Evolutionary conservation across 768 basidiomycete species (phyloP), one percentile per base, ranked within the genome.

Genomic region (Tricholoma hemisulphureum): DNA sequence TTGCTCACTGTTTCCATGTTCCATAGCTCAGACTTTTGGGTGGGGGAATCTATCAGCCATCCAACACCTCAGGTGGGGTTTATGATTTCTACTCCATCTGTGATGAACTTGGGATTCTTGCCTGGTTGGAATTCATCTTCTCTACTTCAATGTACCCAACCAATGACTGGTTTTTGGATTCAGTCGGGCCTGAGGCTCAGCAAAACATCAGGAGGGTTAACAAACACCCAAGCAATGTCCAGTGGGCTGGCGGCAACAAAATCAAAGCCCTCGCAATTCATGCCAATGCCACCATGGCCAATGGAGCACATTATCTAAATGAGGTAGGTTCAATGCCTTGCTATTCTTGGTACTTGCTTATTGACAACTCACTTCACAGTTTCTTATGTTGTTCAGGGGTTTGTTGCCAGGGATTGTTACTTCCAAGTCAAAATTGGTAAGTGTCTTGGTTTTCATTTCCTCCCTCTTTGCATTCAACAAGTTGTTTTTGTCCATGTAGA

Each of bases 211-310:
- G 83, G n/a, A 70, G 84, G 18, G 64, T 83, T 21, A 85, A 84
- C 59, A 71, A 73, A 24, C 83, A 85, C 55, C 82, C 83, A 2
- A 84, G 82, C 66, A 80, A 78, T 61, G 80, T 70, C 3, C 83
- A 84, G 55, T 85, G 84, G 83, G 83, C 83, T 10, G 83, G 81
- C 8, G 82, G 83, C 14, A 85, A 85, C 67, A 82, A 84, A 65
- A 83, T 84, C 43, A 83, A 84, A 63, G 81, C 77, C 0, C 83
- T 84, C 41, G 79, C 79, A 5, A 72, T 74, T 35, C 50, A 28
- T 9, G 74, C 74, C 7, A 76, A 75, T 58, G 55, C 61, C 11
- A 70, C 66, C 1, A 58, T 75, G 14, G 60, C 71, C 13, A 81
- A 80, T 53, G 82, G 77, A 14, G 76, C 73, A 6, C 77, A 79